Evolutionary conservation across 2,329 filamentous ascomycete species (phyloP), one percentile per base, ranked within the genome.

Genomic region (Zasmidium angulare): DNA sequence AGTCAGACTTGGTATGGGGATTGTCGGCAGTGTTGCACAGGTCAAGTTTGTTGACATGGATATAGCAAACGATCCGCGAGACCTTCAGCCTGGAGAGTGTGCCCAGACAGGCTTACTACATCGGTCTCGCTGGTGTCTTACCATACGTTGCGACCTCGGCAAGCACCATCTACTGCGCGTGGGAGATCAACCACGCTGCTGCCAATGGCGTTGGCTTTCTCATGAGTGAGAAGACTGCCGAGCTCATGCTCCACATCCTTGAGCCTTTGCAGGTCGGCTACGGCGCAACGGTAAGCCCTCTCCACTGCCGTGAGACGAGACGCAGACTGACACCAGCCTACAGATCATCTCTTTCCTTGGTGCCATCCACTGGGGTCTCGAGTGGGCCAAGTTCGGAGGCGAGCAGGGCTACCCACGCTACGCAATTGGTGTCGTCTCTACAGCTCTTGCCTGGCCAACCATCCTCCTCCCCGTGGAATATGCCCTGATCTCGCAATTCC

Each of bases 301-400:
- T 21, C 23, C 17, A 11, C 22, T 46, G 3, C 53, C 53, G 12
- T 2, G n/a, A 6, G 12, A n/a, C n/a, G n/a, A n/a, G n/a, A n/a
- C n/a, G n/a, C n/a, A n/a, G n/a, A n/a, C n/a, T n/a, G n/a, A n/a
- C n/a, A n/a, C n/a, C n/a, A n/a, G n/a, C n/a, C n/a, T n/a, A n/a
- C n/a, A 89, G 86, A 95, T 96, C 69, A 89, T 96, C 68, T 96
- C 92, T 24, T 97, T 96, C 81, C 84, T 97, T 1, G 93, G 93
- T 48, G 93, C 93, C 31, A 87, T 96, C 69, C 93, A 97, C 76
- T 97, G 93, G 89, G 93, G 93, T 57, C 82, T 96, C 19, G 92
- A 96, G 76, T 96, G 88, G 74, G 89, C 89, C 53, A 79, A 88
- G 77, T 87, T 82, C 74, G 78, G 87, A 75, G 76, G 84, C 71